Conservation (phyloP, 2,329 filamentous ascomycete species). For the Penicillium carneum region DNA sequence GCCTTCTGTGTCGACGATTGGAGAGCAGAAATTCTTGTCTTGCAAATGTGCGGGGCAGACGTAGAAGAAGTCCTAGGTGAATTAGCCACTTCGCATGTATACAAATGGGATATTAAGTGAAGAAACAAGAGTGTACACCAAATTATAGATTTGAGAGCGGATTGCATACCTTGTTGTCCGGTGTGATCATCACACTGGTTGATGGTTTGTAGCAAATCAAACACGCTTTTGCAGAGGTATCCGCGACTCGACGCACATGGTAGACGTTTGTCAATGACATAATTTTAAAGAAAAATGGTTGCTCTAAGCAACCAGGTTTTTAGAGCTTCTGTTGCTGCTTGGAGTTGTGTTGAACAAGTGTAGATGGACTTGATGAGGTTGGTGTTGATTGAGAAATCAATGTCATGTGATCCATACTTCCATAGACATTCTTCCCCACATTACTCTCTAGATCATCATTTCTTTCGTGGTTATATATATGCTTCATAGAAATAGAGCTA, state of each 20-base stretch:
- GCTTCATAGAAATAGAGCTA: no score
- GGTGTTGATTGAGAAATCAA: constrained; percentile 1
- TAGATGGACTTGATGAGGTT: constrained; percentile 19
- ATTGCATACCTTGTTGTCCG: constrained; percentile 79
- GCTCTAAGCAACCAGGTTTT: not conserved
- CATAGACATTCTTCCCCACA: no score
- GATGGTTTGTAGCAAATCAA: constrained; percentile 91
- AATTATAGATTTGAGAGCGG: not conserved
- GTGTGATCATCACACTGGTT: constrained; percentile 84
- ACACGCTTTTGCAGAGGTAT: constrained; percentile 81
- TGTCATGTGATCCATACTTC: constrained; percentile 33
- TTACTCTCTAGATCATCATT: no score
- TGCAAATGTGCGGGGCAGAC: constrained; percentile 83
- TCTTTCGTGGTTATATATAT: no score
- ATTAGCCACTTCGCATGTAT: constrained; percentile 8
- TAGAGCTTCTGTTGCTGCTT: not conserved
- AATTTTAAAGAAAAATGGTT: no score
- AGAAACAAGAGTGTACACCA: not conserved
- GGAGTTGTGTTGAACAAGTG: not conserved
- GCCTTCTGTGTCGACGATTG: constrained; percentile 56
- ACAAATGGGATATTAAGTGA: not conserved
- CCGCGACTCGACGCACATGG: constrained; percentile 84
- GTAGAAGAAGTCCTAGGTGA: constrained; percentile 82
- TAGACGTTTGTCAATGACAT: constrained; percentile 74
- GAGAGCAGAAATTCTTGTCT: constrained; percentile 78